Evolutionary conservation across 331 rosid species (phyloP), one percentile per base, ranked within the genome.

Genomic region (Rhamnella rubrinervis): DNA sequence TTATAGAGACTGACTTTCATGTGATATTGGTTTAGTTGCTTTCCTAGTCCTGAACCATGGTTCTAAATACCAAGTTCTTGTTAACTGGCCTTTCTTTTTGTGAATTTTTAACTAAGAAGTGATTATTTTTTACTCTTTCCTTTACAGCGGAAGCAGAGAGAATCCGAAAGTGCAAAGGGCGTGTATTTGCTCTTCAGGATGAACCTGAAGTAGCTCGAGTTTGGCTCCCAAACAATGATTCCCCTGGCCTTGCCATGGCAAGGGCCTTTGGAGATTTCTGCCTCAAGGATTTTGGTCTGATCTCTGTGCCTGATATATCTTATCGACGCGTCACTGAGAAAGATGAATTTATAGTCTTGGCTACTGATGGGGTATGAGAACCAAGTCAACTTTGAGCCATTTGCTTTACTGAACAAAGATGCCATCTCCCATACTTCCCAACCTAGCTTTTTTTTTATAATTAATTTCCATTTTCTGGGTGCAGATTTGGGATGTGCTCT

Each of bases 201-300:
- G 99, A 95, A 76, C 99, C 99, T 17, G 99, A 91, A 81, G 99
- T 95, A 71, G 73, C 90, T 68, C 84, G 99, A 44, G 97, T 95
- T 75, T 95, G 99, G 99, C 80, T 95, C 64, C 99, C 99, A 61
- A 86, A 95, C 80, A 85, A 72, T 53, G 92, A 95, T 44, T 91
- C 99, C 52, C 99, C 99, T 21, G 99, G 99, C 73, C 96, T 95
- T 67, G 99, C 99, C 82, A 95, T 95, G 99, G 99, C 99, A 21
- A 84, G 99, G 37, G 99, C 99, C 52, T 91, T 95, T 68, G 99
- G 99, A 58, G 99, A 95, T 79, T 95, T 95, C 81, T 95, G 99
- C 76, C 96, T 95, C 52, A 95, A 95, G 81, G 99, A 95, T 85
- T 95, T 85, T 15, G 99, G 99, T 69, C 81, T 95, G 39, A 95